A percentile compares a stretch with the other conserved stretches of the same genome.
Conservation (phyloP, 2,329 filamentous ascomycete species). For the Basipetospora chlamydospora region DNA sequence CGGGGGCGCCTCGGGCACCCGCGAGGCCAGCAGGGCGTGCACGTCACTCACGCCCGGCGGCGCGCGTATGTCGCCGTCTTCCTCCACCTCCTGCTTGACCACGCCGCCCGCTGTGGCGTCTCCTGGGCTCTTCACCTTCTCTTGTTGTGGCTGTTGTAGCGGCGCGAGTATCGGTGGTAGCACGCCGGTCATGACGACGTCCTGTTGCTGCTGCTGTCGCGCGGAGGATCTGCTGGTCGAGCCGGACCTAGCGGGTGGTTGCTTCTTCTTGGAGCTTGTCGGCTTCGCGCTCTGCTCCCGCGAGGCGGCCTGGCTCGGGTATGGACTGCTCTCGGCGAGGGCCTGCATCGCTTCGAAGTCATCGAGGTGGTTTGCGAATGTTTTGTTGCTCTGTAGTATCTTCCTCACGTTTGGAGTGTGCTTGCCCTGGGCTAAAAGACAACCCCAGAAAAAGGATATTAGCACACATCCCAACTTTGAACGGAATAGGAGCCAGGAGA, state of each 20-base stretch:
- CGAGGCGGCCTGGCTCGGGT: slow-evolving; percentile 5
- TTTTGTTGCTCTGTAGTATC: slow-evolving; percentile 69
- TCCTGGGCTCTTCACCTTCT: not conserved
- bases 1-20: slow-evolving; percentile 42
- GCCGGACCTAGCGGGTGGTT: not conserved
- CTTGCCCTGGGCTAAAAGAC: slow-evolving; percentile 29
- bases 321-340: slow-evolving; percentile 23
- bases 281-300: not conserved
- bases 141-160: not conserved
- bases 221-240: not conserved
- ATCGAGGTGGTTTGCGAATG: slow-evolving; percentile 68
- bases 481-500: not conserved
- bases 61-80: slow-evolving; percentile 16
- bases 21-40: slow-evolving; percentile 35
- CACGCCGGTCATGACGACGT: slow-evolving; percentile 23
- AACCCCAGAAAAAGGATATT: not conserved
- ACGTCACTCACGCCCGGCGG: slow-evolving; percentile 17
- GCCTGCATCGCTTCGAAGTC: slow-evolving; percentile 56
- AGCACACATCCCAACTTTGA: not conserved
- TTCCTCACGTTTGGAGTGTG: slow-evolving; percentile 58
- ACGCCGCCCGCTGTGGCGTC: not conserved
- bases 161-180: slow-evolving; percentile 6
- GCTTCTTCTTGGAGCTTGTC: not conserved
- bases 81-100: slow-evolving; percentile 2
- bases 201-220: slow-evolving; percentile 9